phyloP scores from a whole-genome alignment of 495 filamentous ascomycete species.

The Lasiosphaeris hirsuta region DNA sequence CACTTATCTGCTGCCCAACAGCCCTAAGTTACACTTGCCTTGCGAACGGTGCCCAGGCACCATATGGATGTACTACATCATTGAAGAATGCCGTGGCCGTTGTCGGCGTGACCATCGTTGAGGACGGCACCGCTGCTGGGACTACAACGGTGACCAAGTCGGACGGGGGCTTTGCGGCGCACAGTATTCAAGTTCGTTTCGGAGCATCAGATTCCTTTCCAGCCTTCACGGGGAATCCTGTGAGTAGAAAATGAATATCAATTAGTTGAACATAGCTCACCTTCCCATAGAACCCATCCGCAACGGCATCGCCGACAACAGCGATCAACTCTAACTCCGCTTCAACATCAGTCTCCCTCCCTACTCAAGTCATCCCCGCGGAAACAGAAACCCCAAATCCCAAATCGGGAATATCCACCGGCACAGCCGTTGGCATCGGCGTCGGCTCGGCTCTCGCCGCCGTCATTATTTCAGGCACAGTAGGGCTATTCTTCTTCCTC shows the following conservation, averaged over 20 bases:
- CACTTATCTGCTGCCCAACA: constrained; percentile 29
- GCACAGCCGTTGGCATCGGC: constrained; percentile 27
- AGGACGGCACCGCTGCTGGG: constrained; percentile 11
- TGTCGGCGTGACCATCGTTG: constrained; percentile 19
- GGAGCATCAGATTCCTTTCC: constrained; percentile 11
- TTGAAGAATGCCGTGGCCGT: constrained; percentile 11
- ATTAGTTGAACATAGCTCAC: background rate
- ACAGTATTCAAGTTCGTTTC: constrained; percentile 29
- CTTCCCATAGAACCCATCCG: background rate
- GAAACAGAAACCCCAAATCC: background rate
- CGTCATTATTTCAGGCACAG: constrained; percentile 13
- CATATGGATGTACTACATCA: constrained; percentile 25
- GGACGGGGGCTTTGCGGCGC: constrained; percentile 22
- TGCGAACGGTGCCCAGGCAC: background rate
- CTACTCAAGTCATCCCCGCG: constrained; percentile 2
- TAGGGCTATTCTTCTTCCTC: constrained; percentile 23
- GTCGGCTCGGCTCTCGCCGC: constrained; percentile 24
- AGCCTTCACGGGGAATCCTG: background rate
- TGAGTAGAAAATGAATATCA: background rate
- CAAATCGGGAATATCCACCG: constrained; percentile 19
- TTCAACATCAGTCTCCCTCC: constrained; percentile 1
- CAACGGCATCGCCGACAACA: background rate
- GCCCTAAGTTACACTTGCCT: constrained; percentile 22
- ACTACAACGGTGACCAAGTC: constrained; percentile 11
- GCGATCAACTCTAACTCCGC: background rate